Conservation (phyloP, 2,329 filamentous ascomycete genomes). For the Alternaria sp. region DNA sequence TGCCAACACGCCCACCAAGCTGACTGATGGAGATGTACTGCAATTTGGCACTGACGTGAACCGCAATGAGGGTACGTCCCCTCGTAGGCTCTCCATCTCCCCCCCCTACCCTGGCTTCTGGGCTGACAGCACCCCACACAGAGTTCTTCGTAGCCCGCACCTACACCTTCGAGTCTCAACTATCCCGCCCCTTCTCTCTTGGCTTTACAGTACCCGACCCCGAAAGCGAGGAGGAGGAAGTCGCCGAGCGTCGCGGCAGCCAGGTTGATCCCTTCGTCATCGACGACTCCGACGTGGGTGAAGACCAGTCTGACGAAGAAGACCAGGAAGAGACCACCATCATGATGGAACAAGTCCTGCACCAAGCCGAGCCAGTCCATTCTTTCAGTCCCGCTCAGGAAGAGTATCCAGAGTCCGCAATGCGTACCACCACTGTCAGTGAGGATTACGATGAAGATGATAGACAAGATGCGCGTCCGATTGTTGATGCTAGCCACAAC, state of each 20-base stretch:
- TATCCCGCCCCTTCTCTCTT: slow-evolving; percentile 28
- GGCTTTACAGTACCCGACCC: slow-evolving; percentile 47
- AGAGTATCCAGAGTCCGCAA: slow-evolving; percentile 9
- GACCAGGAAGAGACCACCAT: slow-evolving; percentile 22
- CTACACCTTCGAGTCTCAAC: slow-evolving; percentile 40
- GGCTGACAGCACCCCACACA: slow-evolving; percentile 27
- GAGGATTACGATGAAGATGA: slow-evolving; percentile 15
- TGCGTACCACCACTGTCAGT: slow-evolving; percentile 8
- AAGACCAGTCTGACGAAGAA: slow-evolving; percentile 16
- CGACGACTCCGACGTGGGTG: slow-evolving; percentile 37
- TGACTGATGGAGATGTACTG: slow-evolving; percentile 46
- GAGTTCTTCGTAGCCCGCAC: slow-evolving; percentile 46
- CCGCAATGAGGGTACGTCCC: slow-evolving; percentile 44
- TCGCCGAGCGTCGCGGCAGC: slow-evolving; percentile 30
- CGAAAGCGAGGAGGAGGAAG: slow-evolving; percentile 44
- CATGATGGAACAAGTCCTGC: slow-evolving; percentile 18
- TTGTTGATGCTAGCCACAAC: background rate
- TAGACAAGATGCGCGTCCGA: background rate
- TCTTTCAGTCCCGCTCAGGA: slow-evolving; percentile 2
- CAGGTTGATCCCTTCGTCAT: slow-evolving; percentile 42
- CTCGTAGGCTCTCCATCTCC: slow-evolving; percentile 2
- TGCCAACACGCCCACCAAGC: slow-evolving; percentile 30
- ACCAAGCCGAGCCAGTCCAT: slow-evolving; percentile 7
- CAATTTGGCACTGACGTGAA: slow-evolving; percentile 51
- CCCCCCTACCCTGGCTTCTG: background rate